These are phyloP conservation scores for Talaromyces sp. DNA, from an alignment of 2,329 filamentous ascomycete species.

Conservation along the genomic window DNA sequence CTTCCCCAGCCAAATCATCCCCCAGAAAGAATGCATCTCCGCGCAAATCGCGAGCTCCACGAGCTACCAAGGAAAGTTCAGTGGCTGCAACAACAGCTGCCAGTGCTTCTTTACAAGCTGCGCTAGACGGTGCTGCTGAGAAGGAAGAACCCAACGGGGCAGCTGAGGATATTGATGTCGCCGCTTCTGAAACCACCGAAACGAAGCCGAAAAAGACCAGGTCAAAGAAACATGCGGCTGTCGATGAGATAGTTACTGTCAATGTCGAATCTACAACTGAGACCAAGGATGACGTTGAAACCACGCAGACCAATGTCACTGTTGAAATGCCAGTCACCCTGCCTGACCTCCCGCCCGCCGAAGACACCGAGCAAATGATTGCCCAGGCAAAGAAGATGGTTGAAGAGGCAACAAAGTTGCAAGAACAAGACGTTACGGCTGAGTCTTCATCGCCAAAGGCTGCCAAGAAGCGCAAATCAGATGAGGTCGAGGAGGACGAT, in stretches of 20 bases:
- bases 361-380: slow-evolving; percentile 78
- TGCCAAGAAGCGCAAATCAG: slow-evolving; percentile 66
- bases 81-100: slow-evolving; percentile 46
- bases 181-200: slow-evolving; percentile 19
- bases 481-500: slow-evolving; percentile 56
- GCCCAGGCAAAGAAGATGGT: slow-evolving; percentile 86
- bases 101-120: slow-evolving; percentile 45
- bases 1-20: slow-evolving; percentile 52
- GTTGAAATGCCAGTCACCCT: slow-evolving; percentile 67
- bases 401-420: slow-evolving; percentile 55
- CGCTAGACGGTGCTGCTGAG: slow-evolving; percentile 38
- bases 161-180: slow-evolving; percentile 26
- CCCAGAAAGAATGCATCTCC: slow-evolving; percentile 51
- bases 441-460: slow-evolving; percentile 30
- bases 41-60: slow-evolving; percentile 49
- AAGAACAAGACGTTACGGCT: slow-evolving; percentile 32
- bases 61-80: slow-evolving; percentile 45
- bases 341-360: slow-evolving; percentile 64
- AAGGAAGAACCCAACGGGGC: slow-evolving; percentile 22
- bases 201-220: slow-evolving; percentile 15
- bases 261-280: slow-evolving; percentile 62
- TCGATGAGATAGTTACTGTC: slow-evolving; percentile 56
- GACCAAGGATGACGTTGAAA: slow-evolving; percentile 54
- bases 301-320: slow-evolving; percentile 66
- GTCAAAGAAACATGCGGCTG: slow-evolving; percentile 22